A percentile compares a stretch with the other conserved stretches of the same genome.
Evolutionary conservation across 2,329 filamentous ascomycete species (phyloP).

Genomic region (Monilinia polystroma): DNA sequence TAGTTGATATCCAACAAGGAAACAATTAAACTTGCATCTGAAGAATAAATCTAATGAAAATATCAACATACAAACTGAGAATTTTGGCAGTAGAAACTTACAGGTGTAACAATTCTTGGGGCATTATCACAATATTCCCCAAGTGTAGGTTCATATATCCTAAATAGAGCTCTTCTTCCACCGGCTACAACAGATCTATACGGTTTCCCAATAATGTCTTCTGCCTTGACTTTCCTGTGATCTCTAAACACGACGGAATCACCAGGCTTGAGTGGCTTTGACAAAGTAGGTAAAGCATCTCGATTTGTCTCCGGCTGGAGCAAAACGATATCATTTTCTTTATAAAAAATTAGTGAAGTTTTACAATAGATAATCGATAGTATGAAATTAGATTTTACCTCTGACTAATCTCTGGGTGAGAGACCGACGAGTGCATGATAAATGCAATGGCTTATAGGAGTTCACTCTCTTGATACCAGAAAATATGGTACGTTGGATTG

Average conservation of each 20-base stretch:
- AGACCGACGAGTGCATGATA: slow-evolving; percentile 7
- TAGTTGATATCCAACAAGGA: slow-evolving; percentile 71
- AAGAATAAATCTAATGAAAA: slow-evolving; percentile 62
- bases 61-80: neutral
- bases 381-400: neutral
- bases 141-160: slow-evolving; percentile 63
- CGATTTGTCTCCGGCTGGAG: slow-evolving; percentile 29
- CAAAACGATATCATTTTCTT: slow-evolving; percentile 37
- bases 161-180: slow-evolving; percentile 32
- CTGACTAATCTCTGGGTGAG: slow-evolving; percentile 13
- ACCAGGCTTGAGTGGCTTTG: slow-evolving; percentile 44
- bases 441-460: neutral
- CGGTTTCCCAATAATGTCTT: slow-evolving; percentile 39
- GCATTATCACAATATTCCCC: slow-evolving; percentile 65
- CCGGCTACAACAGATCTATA: slow-evolving; percentile 30
- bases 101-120: slow-evolving; percentile 74
- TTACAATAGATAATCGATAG: neutral
- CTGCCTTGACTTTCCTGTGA: slow-evolving; percentile 41
- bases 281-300: slow-evolving; percentile 39
- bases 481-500: slow-evolving; percentile 3
- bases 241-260: slow-evolving; percentile 27
- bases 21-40: slow-evolving; percentile 73
- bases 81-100: slow-evolving; percentile 43
- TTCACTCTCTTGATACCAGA: neutral
- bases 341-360: neutral